Evolutionary conservation across 1,284 basidiomycete species (phyloP).

Genomic region (Farysia itapuensis): DNA sequence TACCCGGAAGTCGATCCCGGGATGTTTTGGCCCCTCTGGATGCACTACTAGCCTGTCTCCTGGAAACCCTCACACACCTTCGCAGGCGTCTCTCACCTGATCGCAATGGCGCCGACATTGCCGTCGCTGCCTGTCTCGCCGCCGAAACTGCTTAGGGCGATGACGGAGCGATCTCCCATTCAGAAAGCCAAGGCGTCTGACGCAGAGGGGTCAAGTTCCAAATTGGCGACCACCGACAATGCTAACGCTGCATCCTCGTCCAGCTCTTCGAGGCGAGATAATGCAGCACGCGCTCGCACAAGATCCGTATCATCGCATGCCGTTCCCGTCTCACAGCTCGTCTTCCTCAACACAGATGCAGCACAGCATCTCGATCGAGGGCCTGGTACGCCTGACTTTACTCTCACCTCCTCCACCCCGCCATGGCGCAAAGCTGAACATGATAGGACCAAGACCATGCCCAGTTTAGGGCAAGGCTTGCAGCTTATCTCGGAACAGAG

Average conservation of each 20-base stretch:
- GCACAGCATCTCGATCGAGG: conserved; percentile 22
- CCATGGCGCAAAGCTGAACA: conserved; percentile 26
- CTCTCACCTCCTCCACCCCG: conserved; percentile 14
- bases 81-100: too few species aligned
- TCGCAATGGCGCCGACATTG: too few species aligned
- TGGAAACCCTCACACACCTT: too few species aligned
- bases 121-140: too few species aligned
- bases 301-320: conserved; percentile 35
- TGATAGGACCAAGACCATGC: conserved; percentile 24
- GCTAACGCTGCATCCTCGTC: conserved; percentile 7
- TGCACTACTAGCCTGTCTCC: too few species aligned
- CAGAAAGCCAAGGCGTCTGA: background rate
- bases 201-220: background rate
- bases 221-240: background rate
- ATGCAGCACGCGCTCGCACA: conserved; percentile 11
- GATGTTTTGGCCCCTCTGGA: too few species aligned
- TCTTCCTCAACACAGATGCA: conserved; percentile 6
- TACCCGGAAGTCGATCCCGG: too few species aligned
- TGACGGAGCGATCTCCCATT: background rate
- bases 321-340: conserved; percentile 16
- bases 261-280: conserved; percentile 18
- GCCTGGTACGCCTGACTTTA: conserved; percentile 42
- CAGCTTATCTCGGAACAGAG: conserved; percentile 24
- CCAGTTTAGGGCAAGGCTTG: conserved; percentile 32
- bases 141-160: background rate